phyloP scores from a whole-genome alignment of 371 early-diverging fungal species.

The Ordospora pajunii region DNA sequence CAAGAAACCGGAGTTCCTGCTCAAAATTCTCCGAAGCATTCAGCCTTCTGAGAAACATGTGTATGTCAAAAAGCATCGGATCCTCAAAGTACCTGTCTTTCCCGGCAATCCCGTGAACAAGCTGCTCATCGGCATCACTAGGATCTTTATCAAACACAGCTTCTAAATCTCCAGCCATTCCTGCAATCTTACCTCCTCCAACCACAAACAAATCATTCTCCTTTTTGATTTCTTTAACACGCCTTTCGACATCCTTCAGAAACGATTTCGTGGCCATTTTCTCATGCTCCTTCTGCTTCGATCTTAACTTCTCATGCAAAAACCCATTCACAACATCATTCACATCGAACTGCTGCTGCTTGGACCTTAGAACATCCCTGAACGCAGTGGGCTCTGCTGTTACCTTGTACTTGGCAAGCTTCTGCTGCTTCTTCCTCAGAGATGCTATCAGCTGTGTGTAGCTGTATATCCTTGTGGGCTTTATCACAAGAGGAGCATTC shows the following conservation, averaged over 20 bases:
- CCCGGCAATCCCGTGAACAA: background rate
- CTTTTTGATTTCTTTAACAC: conserved; percentile 26
- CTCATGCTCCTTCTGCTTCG: conserved; percentile 18
- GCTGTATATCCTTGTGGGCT: conserved; percentile 40
- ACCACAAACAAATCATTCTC: conserved; percentile 23
- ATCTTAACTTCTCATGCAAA: conserved; percentile 42
- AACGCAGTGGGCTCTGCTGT: background rate
- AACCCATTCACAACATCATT: conserved; percentile 29
- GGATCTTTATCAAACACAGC: conserved; percentile 5
- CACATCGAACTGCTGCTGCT: conserved; percentile 6
- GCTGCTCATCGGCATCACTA: conserved; percentile 4
- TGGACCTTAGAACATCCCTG: background rate
- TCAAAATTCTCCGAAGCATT: conserved; percentile 24
- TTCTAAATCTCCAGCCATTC: conserved; percentile 21
- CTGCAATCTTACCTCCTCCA: background rate
- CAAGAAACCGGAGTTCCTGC: conserved; percentile 30
- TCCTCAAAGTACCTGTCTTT: conserved; percentile 28
- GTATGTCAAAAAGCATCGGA: conserved; percentile 43
- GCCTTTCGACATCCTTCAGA: background rate
- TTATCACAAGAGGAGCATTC: conserved; percentile 25
- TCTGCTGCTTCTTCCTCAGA: conserved; percentile 36
- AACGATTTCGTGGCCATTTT: conserved; percentile 6
- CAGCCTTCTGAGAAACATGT: conserved; percentile 15
- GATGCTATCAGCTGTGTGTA: conserved; percentile 38
- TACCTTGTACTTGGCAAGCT: conserved; percentile 15